Evolutionary conservation across 169 alveolate genomes (phyloP), one percentile per base, ranked within the genome.

Genomic region (Plasmodium relictum): DNA sequence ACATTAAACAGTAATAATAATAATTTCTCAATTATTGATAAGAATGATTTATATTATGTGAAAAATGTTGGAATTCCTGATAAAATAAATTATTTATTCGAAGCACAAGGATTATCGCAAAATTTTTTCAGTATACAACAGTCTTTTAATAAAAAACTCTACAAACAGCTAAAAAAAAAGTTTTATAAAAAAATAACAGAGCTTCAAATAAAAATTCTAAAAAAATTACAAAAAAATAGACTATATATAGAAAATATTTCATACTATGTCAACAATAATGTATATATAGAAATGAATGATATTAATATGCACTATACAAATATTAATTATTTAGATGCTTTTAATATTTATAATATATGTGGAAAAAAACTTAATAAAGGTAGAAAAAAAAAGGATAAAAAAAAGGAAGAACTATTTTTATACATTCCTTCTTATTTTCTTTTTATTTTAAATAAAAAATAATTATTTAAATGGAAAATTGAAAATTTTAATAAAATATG

Each of bases 381-480:
- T 3, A 66, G 20, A 71, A 41, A 10, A 8, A 20, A 16, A 39
- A 80, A 48, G 31, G 7, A 31, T 8, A 42, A 54, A 10, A 69
- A 41, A 54, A 58, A 45, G 45, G 61, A 52, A 31, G 14, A 54
- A 18, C 41, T 56, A 26, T 63, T 66, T 69, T 54, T 80, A 72
- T 80, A 80, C 18, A 62, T 80, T 39, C 90, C 90, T 50, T 80
- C 90, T 2, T 80, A 80, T 62, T 80, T 80, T 68, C 61, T 80
- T 22, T 80, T 80, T 48, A 39, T 37, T 18, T 42, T 80, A 45
- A 44, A 80, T 45, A 80, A 68, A 39, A 58, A 48, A n/a, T n/a
- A n/a, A n/a, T n/a, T n/a, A n/a, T n/a, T n/a, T 78, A 61, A 52
- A 20, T 18, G 20, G 12, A 12, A 37, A 6, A 45, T 10, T 41